phyloP scores from a whole-genome alignment of 2,329 filamentous ascomycete genomes.

The Colletotrichum simmondsii region DNA sequence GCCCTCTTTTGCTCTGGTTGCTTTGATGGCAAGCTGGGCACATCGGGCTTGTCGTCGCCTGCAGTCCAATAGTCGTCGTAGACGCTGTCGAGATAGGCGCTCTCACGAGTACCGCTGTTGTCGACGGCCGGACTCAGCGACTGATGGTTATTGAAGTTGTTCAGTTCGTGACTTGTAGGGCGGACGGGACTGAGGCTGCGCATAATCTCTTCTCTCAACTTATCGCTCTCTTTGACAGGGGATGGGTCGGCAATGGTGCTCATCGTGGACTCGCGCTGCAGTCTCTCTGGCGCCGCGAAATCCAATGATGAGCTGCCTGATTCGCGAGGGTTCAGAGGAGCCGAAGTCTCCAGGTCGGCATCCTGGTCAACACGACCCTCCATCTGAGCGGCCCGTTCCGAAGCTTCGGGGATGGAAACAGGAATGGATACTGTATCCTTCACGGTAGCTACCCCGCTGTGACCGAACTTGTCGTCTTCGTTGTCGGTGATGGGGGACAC shows the following conservation, averaged over 20 bases:
- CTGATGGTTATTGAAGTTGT: slow-evolving; percentile 19
- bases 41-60: slow-evolving; percentile 50
- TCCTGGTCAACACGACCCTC: neutral
- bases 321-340: slow-evolving; percentile 35
- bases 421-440: slow-evolving; percentile 20
- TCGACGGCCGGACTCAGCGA: neutral
- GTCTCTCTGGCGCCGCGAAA: slow-evolving; percentile 45
- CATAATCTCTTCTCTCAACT: slow-evolving; percentile 79
- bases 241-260: slow-evolving; percentile 62
- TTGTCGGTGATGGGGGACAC: slow-evolving; percentile 37
- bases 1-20: neutral
- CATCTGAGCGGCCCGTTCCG: neutral
- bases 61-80: slow-evolving; percentile 76
- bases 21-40: slow-evolving; percentile 11
- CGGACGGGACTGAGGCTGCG: slow-evolving; percentile 70
- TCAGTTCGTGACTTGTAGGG: slow-evolving; percentile 35
- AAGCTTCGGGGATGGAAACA: slow-evolving; percentile 2
- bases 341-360: slow-evolving; percentile 24
- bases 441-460: neutral
- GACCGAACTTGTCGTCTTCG: slow-evolving; percentile 20
- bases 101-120: slow-evolving; percentile 55
- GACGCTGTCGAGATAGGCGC: slow-evolving; percentile 72
- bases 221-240: slow-evolving; percentile 76
- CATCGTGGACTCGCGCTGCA: slow-evolving; percentile 56
- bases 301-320: slow-evolving; percentile 41